These are phyloP conservation scores for Leptodermis oblonga DNA, from an alignment of 257 asterid species.

Conservation along the genomic window DNA sequence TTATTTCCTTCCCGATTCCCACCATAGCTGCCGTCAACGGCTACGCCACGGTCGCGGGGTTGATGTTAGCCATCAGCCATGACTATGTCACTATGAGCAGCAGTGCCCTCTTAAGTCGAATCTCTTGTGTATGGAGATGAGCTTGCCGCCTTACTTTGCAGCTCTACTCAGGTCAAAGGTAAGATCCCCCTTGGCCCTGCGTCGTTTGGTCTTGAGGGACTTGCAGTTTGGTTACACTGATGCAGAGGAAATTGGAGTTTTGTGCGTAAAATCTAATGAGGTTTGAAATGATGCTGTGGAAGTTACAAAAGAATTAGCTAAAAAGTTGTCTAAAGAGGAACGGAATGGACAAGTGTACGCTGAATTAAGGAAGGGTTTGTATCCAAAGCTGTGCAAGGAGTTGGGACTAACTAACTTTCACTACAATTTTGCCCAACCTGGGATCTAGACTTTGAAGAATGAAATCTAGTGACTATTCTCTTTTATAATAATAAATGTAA, in stretches of 20 bases:
- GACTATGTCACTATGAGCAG: background rate
- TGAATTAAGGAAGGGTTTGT: too few species aligned
- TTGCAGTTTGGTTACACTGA: conserved; percentile 42
- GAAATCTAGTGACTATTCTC: too few species aligned
- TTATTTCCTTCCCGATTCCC: background rate
- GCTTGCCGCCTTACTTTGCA: conserved; percentile 59
- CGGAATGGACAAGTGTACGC: conserved; percentile 44
- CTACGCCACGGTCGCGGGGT: background rate
- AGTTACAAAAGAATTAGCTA: conserved; percentile 44
- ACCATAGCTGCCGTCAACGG: background rate
- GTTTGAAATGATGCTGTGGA: conserved; percentile 39
- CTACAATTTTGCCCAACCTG: too few species aligned
- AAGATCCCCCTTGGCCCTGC: conserved; percentile 32
- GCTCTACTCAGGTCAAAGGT: conserved; percentile 53
- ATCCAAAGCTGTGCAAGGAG: too few species aligned
- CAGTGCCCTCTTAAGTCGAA: background rate
- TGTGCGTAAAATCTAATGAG: conserved; percentile 32
- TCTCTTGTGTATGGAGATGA: conserved; percentile 11
- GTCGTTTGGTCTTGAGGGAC: conserved; percentile 43
- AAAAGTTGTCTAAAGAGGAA: conserved; percentile 33
- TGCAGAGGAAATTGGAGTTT: conserved; percentile 53
- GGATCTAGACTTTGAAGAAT: too few species aligned
- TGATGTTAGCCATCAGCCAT: background rate
- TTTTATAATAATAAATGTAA: too few species aligned
- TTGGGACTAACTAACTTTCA: too few species aligned